These are phyloP conservation scores for Apiospora malaysiana DNA, from an alignment of 2,329 filamentous ascomycete species.

Conservation along the genomic window DNA sequence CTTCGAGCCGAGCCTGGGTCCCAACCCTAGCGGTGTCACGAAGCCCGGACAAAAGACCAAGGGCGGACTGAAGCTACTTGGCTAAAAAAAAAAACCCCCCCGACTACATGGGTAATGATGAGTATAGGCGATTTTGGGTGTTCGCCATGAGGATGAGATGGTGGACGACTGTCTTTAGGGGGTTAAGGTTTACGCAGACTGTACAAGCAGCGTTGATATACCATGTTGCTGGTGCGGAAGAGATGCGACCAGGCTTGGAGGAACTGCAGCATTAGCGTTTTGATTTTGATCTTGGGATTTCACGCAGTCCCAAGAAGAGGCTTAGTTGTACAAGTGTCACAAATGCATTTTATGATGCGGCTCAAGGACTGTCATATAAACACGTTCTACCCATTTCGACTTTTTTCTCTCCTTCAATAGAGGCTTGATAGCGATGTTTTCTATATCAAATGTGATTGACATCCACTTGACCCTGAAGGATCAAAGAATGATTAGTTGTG, in stretches of 20 bases:
- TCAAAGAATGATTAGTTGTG: too few species aligned
- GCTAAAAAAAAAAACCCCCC: constrained; percentile 49
- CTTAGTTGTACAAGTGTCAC: neutral
- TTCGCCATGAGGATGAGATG: neutral
- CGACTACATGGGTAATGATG: neutral
- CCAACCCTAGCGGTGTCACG: constrained; percentile 58
- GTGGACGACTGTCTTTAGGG: neutral
- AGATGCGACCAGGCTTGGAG: neutral
- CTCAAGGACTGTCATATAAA: neutral
- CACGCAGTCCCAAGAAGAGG: neutral
- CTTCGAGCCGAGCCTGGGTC: constrained; percentile 59
- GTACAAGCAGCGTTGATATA: neutral
- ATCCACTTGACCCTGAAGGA: too few species aligned
- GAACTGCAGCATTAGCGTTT: constrained; percentile 4
- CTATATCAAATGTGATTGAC: too few species aligned
- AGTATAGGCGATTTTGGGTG: neutral
- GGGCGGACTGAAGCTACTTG: constrained; percentile 66
- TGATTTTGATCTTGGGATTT: neutral
- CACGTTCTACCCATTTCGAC: neutral
- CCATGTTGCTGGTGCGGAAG: neutral
- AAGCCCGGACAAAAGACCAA: constrained; percentile 73
- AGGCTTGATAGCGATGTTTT: too few species aligned
- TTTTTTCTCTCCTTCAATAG: too few species aligned
- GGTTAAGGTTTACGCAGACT: neutral
- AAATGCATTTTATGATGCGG: neutral